Base-by-base conservation (phyloP, 345 rosid genomes). In the Eutrema yunnanense region DNA sequence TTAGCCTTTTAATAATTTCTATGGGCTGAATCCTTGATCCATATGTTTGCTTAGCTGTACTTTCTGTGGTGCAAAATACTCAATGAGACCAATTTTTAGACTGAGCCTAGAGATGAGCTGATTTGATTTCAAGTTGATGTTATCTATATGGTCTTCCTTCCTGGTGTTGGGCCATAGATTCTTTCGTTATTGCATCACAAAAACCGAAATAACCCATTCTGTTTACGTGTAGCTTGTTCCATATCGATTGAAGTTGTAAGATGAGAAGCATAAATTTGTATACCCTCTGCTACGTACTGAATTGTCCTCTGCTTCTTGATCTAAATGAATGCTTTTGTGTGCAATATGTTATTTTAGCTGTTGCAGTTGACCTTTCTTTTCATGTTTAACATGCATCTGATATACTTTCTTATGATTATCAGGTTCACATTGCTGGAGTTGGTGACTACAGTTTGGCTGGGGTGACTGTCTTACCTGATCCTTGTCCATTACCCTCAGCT, bases 351-450 rank as follows among this genome's bases (percentile, higher is more conserved):
- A 57, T 62, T 11, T 33, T 70, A 32, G 59, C 60, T 65, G 49
- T 55, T 62, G 55, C 37, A 76, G n/a, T 29, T 38, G 68, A 62
- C 44, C 46, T 62, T 54, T 69, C 9, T 61, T 62, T 60, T 27
- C 56, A 9, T 69, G 52, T 53, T 64, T 41, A 41, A 49, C 49
- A 49, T 42, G 72, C 36, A 19, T 64, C 72, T 64, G 27, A 56
- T 71, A 27, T 42, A 11, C 62, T 63, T 5, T 52, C 9, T 37
- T 52, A 48, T 75, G 40, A 54, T 62, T 65, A 75, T 73, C 82
- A 95, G 99, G 92, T 95, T 42, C 99, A 95, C 81, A 88, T 95
- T 75, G 96, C 99, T 74, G 99, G 99, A 75, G 99, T 95, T 81
- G 99, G 97, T 38, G 99, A 95, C 78, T 87, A 81, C 66, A 71